Evolutionary conservation across 2,329 filamentous ascomycete genomes (phyloP).

Genomic region (Karstenula rhodostoma): DNA sequence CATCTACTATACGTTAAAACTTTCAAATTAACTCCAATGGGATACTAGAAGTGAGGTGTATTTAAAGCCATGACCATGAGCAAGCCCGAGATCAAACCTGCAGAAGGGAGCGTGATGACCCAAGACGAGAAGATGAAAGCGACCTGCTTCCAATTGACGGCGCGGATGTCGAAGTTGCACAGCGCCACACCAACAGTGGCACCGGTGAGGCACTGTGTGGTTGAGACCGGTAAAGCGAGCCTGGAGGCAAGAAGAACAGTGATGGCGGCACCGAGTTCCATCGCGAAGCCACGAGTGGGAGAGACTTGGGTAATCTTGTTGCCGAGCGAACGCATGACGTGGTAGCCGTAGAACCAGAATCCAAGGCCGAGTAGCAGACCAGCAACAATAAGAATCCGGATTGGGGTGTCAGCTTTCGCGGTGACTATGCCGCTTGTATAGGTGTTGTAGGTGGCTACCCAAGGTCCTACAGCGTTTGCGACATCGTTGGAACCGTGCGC

Average conservation of each 20-base stretch:
- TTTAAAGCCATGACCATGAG: constrained; percentile 71
- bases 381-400: constrained; percentile 76
- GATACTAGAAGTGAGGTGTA: constrained; percentile 57
- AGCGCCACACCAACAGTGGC: constrained; percentile 45
- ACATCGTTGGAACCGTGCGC: constrained; percentile 74
- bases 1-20: too few relatives aligned
- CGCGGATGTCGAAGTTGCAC: constrained; percentile 45
- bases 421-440: constrained; percentile 66
- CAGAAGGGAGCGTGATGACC: constrained; percentile 55
- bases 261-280: constrained; percentile 59
- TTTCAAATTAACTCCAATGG: too few relatives aligned
- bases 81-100: constrained; percentile 62
- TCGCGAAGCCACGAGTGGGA: constrained; percentile 61
- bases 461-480: constrained; percentile 37
- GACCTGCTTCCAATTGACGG: constrained; percentile 55
- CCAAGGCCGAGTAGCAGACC: constrained; percentile 66
- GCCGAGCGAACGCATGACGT: constrained; percentile 70
- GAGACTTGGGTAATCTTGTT: constrained; percentile 71
- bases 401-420: constrained; percentile 69
- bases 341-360: constrained; percentile 66
- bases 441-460: constrained; percentile 36
- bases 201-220: constrained; percentile 64
- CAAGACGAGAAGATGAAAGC: constrained; percentile 55
- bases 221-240: constrained; percentile 62
- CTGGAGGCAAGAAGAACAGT: constrained; percentile 71